Base-by-base conservation (phyloP, 257 asterid genomes). In the Nemophila menziesii region DNA sequence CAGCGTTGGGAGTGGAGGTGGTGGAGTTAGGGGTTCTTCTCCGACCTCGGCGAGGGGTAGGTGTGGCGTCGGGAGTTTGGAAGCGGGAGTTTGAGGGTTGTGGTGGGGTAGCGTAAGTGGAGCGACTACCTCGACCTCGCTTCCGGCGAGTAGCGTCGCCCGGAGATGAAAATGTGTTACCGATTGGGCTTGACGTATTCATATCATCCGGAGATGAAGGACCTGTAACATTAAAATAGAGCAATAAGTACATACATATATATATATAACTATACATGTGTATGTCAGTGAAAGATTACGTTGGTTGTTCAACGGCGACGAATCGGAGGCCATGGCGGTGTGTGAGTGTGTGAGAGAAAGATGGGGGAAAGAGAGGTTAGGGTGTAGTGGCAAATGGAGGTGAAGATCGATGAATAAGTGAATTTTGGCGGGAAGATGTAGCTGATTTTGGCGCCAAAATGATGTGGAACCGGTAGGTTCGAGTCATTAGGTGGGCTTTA, bases 161-260 rank as follows among this genome's bases (percentile, higher is more conserved):
- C 0, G 94, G 93, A 1, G 94, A 68, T 5, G 96, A 90, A 37
- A 49, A 53, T 0, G 94, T 79, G 79, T 90, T 85, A n/a, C 72
- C 81, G 38, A 90, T 75, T 46, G 98, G 96, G 41, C 94, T 89
- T 44, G 92, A 64, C 4, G 52, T 70, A n/a, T n/a, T n/a, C 42
- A 68, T 64, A 24, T 67, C 82, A 59, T 77, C 87, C 1, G 94
- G 92, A 17, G 96, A 80, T 0, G 84, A 65, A 0, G 84, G 85
- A 36, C 71, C 95, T 89, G 84, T 11, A 64, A 33, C 26, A n/a
- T 26, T 24, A 57, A 33, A 1, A 2, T 39, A 16, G 18, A 39
- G 1, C 8, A 39, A 16, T 16, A 16, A 16, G 9, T 39, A 39
- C 1, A 6, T 39, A 16, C 0, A 39, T 6, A 39, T 39, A 3